Evolutionary conservation across 164 flowering plant genomes (phyloP).

Genomic region (Vitis labrusca): DNA sequence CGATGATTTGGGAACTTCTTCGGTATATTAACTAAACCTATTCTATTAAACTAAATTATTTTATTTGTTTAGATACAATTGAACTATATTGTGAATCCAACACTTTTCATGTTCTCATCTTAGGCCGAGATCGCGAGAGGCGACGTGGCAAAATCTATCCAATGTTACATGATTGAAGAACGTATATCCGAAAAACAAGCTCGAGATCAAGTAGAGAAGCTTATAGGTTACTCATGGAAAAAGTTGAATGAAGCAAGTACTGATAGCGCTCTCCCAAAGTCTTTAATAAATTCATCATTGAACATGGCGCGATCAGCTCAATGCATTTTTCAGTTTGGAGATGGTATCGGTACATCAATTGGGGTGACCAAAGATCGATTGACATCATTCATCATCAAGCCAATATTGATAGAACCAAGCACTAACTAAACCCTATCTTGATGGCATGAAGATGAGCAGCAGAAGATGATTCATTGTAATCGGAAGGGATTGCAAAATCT

Average conservation of each 20-base stretch:
- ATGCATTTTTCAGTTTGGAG: slow-evolving; percentile 22
- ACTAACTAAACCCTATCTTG: no score
- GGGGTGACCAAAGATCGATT: slow-evolving; percentile 19
- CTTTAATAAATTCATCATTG: slow-evolving; percentile 6
- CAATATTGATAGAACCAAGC: not conserved
- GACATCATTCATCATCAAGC: slow-evolving; percentile 3
- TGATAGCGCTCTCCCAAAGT: slow-evolving; percentile 1
- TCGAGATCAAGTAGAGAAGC: slow-evolving; percentile 1
- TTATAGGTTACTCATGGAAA: slow-evolving; percentile 17
- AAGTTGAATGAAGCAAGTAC: slow-evolving; percentile 15
- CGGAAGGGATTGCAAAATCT: no score
- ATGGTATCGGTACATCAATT: slow-evolving; percentile 21
- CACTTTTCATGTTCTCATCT: not conserved
- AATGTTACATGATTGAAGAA: slow-evolving; percentile 6
- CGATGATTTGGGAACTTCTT: slow-evolving; percentile 6
- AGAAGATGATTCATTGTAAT: no score
- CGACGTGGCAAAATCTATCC: not conserved
- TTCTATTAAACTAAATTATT: no score
- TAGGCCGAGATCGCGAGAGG: slow-evolving; percentile 10
- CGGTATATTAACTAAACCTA: not conserved
- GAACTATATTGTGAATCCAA: no score
- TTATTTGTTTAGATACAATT: no score
- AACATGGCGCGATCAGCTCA: slow-evolving; percentile 27
- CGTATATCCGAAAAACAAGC: slow-evolving; percentile 10
- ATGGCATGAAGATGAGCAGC: no score